Evolutionary conservation across 148 eudicot genomes (phyloP).

Genomic region (Polygonum aviculare): DNA sequence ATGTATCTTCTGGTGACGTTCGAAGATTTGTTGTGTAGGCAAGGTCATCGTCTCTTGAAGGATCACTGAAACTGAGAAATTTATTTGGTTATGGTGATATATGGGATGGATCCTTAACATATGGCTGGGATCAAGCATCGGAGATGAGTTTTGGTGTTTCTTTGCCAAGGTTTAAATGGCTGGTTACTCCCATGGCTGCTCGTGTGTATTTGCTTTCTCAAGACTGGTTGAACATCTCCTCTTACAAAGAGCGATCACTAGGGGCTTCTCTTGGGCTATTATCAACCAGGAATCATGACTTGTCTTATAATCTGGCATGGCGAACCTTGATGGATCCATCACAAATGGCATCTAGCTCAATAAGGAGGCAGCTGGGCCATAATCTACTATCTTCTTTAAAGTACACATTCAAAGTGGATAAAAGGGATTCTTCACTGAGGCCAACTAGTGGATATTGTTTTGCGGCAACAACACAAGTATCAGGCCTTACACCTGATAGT

Average conservation of each 20-base stretch:
- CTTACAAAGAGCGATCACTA: slow-evolving; percentile 64
- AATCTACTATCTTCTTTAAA: slow-evolving; percentile 69
- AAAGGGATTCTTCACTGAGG: slow-evolving; percentile 69
- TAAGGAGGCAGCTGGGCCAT: slow-evolving; percentile 95
- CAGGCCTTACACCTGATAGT: slow-evolving; percentile 79
- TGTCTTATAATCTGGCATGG: slow-evolving; percentile 74
- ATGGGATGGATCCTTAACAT: slow-evolving; percentile 75
- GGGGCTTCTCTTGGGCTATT: slow-evolving; percentile 74
- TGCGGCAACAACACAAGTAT: slow-evolving; percentile 59
- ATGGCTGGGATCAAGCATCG: slow-evolving; percentile 80
- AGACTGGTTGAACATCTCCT: slow-evolving; percentile 86
- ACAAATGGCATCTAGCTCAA: slow-evolving; percentile 66
- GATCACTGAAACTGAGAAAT: slow-evolving; percentile 71
- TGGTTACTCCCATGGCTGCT: slow-evolving; percentile 56
- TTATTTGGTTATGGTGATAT: slow-evolving; percentile 75
- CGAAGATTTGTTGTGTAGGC: slow-evolving; percentile 47
- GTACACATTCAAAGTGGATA: slow-evolving; percentile 73
- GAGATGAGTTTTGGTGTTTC: slow-evolving; percentile 77
- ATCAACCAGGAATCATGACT: slow-evolving; percentile 60
- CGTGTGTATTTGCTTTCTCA: slow-evolving; percentile 75
- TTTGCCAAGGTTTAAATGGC: slow-evolving; percentile 51
- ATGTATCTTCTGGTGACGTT: slow-evolving; percentile 4
- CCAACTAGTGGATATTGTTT: slow-evolving; percentile 92
- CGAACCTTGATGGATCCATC: slow-evolving; percentile 86
- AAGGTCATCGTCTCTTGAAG: slow-evolving; percentile 78